These are phyloP conservation scores for Gnomoniopsis sp. DNA, from an alignment of 2,329 filamentous ascomycete genomes.

Conservation along the genomic window DNA sequence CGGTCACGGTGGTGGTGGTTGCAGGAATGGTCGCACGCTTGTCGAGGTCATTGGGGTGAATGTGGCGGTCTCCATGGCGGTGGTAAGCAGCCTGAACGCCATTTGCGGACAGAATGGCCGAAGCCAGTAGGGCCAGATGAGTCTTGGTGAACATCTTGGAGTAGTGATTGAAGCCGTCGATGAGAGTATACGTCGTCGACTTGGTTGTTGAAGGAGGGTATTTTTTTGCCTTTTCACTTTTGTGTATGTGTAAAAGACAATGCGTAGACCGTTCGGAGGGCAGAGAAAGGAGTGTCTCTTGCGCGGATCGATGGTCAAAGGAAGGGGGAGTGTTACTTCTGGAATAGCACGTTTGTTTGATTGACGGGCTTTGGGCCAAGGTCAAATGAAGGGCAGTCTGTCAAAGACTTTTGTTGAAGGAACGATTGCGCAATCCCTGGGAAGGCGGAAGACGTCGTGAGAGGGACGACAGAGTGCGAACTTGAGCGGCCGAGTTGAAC, in stretches of 20 bases:
- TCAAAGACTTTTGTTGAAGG: slow-evolving; percentile 52
- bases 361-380: not conserved
- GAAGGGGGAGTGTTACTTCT: slow-evolving; percentile 2
- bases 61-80: slow-evolving; percentile 41
- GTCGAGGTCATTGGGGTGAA: slow-evolving; percentile 29
- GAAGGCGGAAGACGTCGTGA: slow-evolving; percentile 5
- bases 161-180: not conserved
- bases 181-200: not conserved
- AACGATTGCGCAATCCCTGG: slow-evolving; percentile 27
- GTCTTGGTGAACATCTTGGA: slow-evolving; percentile 40
- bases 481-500: no score
- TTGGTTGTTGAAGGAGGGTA: not conserved
- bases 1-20: slow-evolving; percentile 31
- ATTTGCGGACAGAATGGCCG: slow-evolving; percentile 38
- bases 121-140: slow-evolving; percentile 37
- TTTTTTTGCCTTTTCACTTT: slow-evolving; percentile 4
- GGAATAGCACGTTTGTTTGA: not conserved
- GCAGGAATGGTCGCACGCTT: slow-evolving; percentile 32
- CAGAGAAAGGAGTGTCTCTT: slow-evolving; percentile 14
- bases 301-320: slow-evolving; percentile 9
- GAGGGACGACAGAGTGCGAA: not conserved
- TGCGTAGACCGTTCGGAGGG: not conserved
- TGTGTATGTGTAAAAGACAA: not conserved
- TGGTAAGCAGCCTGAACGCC: slow-evolving; percentile 40
- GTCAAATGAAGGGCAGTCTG: slow-evolving; percentile 34